Conservation (phyloP, 2,329 filamentous ascomycete genomes). For the Microcyclospora pomicola region DNA sequence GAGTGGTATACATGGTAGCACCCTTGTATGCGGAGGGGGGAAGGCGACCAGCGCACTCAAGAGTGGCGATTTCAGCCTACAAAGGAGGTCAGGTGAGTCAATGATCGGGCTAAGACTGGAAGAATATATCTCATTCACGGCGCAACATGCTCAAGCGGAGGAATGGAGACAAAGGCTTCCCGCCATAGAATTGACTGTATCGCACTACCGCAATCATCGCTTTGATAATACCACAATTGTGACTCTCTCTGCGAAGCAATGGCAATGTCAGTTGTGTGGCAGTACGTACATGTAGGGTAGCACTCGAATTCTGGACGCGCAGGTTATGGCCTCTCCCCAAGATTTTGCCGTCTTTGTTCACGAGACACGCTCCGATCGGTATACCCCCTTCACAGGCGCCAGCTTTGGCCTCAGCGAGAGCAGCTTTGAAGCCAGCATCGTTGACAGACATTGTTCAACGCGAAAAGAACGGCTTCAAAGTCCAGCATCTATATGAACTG, state of each 20-base stretch:
- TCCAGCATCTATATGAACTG: constrained; percentile 2
- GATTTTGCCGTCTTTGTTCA: constrained; percentile 55
- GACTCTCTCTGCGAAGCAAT: neutral
- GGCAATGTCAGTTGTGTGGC: neutral
- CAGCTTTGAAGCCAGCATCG: constrained; percentile 42
- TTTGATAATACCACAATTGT: no score
- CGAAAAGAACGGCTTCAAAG: no score
- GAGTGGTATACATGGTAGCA: constrained; percentile 70
- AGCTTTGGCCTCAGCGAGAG: constrained; percentile 43
- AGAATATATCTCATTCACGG: neutral
- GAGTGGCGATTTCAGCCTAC: constrained; percentile 62
- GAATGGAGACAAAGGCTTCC: no score
- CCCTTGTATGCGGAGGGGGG: constrained; percentile 55
- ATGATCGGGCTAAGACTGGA: neutral
- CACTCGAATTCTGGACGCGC: constrained; percentile 56
- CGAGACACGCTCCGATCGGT: constrained; percentile 45
- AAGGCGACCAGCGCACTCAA: constrained; percentile 59
- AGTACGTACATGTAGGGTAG: constrained; percentile 51
- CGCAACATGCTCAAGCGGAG: neutral
- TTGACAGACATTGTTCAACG: constrained; percentile 17
- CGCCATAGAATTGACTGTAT: no score
- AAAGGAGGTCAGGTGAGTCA: constrained; percentile 1
- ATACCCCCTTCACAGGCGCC: constrained; percentile 44
- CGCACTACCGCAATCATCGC: no score
- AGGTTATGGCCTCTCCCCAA: constrained; percentile 62